Evolutionary conservation across 345 rosid species (phyloP), one percentile per base, ranked within the genome.

Genomic region (Rhodomyrtus tomentosa): DNA sequence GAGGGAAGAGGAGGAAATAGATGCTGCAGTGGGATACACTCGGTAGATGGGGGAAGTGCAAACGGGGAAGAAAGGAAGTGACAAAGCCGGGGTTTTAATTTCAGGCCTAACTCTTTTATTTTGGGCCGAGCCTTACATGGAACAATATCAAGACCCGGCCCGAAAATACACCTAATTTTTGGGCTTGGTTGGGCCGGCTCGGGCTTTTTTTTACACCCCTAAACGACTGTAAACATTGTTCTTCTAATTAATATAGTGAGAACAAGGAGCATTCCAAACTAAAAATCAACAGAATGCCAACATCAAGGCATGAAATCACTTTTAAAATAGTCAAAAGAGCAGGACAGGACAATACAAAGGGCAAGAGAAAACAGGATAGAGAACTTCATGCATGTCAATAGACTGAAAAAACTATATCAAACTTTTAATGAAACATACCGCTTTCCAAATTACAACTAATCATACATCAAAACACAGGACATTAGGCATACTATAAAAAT

Each of bases 401-500:
- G 10, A 59, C 40, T 15, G 73, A 59, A 29, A 59, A 62, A 29
- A 16, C 42, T 29, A 29, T 18, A 8, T 62, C 24, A 0, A 62
- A 62, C 16, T 62, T 21, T 62, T 62, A 0, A 62, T 32, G 18
- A 62, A 62, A 0, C 5, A 2, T 21, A 62, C 16, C 16, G 42
- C 74, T 16, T 16, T 62, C 0, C 12, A 62, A 62, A 62, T 62
- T 32, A 62, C 42, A 62, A 20, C 74, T 62, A 53, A 21, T 21
- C 24, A 50, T 5, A 3, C 76, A 68, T 68, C 42, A 18, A 18
- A 15, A 29, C 73, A 59, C 10, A 59, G 40, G 21, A 59, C 21
- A 59, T 29, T 0, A 59, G 40, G 1, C 0, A 29, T 0, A 29
- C 40, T 15, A 29, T 29, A 3, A 21, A 29, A 59, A 27, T 18